A percentile compares a stretch with the other conserved stretches of the same genome.
These are phyloP conservation scores for Candida anutae DNA, from an alignment of 1,139 yeast genomes.

Conservation along the genomic window DNA sequence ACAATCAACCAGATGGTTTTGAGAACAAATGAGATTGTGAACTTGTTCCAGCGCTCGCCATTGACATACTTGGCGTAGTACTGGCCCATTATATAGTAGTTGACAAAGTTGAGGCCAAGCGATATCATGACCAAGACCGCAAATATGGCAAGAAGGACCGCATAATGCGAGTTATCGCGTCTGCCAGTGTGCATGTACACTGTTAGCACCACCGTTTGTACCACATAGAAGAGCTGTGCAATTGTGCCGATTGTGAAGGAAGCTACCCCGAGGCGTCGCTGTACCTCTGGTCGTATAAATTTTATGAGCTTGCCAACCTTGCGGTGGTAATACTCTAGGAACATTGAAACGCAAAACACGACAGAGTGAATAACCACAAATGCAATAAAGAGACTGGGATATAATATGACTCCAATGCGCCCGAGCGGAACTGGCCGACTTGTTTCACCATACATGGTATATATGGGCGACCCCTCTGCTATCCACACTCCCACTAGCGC, in stretches of 20 bases:
- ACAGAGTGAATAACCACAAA: too few species aligned
- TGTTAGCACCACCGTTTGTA: conserved; percentile 16
- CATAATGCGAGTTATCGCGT: conserved; percentile 17
- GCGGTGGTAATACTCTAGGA: too few species aligned
- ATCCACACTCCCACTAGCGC: too few species aligned
- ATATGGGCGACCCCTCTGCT: too few species aligned
- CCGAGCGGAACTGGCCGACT: too few species aligned
- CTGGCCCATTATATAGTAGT: conserved; percentile 26
- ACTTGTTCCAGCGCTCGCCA: conserved; percentile 25
- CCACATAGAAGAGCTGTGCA: conserved; percentile 19
- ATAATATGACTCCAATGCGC: too few species aligned
- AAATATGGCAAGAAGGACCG: conserved; percentile 19
- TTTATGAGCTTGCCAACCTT: too few species aligned
- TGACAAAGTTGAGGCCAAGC: conserved; percentile 18
- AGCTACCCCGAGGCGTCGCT: too few species aligned
- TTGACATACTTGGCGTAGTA: conserved; percentile 23
- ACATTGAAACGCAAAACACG: too few species aligned
- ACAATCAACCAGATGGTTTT: conserved; percentile 25
- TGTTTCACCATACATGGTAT: too few species aligned
- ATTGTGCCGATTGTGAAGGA: conserved; percentile 16
- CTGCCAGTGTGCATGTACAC: conserved; percentile 13
- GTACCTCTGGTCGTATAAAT: too few species aligned
- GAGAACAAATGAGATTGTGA: conserved; percentile 23
- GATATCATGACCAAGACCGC: conserved; percentile 15
- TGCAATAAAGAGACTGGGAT: too few species aligned